Evolutionary conservation across 176 grass and related monocot genomes (phyloP).

Genomic region (Puya raimondii): DNA sequence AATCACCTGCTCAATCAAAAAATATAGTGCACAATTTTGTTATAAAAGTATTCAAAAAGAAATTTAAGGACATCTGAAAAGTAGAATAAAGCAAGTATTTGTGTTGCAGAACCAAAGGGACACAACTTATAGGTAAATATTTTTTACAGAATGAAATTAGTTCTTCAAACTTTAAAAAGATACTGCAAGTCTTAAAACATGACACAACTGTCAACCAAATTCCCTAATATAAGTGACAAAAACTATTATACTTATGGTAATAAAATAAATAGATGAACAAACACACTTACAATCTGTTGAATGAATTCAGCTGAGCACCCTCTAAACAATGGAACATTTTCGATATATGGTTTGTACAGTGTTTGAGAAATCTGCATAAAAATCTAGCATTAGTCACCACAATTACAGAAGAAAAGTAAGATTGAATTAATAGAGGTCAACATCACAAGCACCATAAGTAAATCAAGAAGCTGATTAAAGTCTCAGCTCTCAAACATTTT

Average conservation of each 20-base stretch:
- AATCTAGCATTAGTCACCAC: conserved; percentile 1
- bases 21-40: conserved; percentile 12
- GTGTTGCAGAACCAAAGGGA: background rate
- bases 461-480: too few species aligned
- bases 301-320: conserved; percentile 93
- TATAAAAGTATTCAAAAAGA: background rate
- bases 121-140: background rate
- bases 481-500: too few species aligned
- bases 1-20: conserved; percentile 46
- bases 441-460: background rate
- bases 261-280: conserved; percentile 1
- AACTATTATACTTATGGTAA: background rate
- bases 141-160: background rate
- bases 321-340: conserved; percentile 70
- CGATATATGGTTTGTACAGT: conserved; percentile 62
- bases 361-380: conserved; percentile 80
- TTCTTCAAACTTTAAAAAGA: background rate
- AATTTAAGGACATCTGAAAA: background rate
- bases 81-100: background rate
- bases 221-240: background rate
- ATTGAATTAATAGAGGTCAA: conserved; percentile 6
- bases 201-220: background rate
- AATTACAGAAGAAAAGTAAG: conserved; percentile 6
- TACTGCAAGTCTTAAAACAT: background rate
- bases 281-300: conserved; percentile 79